Conservation (phyloP, 768 basidiomycete species). For the Mycena vulgaris region DNA sequence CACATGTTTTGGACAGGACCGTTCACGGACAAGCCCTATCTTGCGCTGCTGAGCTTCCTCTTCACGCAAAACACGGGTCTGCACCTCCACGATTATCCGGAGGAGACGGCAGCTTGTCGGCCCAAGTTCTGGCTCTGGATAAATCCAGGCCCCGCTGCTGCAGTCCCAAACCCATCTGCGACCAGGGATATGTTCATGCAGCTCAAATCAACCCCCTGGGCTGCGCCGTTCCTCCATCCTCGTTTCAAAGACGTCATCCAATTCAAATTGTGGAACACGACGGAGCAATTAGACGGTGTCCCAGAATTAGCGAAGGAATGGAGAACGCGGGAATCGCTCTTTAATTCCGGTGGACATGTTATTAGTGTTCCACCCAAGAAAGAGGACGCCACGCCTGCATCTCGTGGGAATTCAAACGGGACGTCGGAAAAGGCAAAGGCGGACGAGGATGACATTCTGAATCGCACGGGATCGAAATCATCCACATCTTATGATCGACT, state of each 20-base stretch:
- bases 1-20: slow-evolving; percentile 99
- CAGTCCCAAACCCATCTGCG: slow-evolving; percentile 88
- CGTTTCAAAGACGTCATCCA: slow-evolving; percentile 93
- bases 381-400: slow-evolving; percentile 41
- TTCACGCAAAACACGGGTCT: slow-evolving; percentile 96
- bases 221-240: slow-evolving; percentile 93
- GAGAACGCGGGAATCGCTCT: slow-evolving; percentile 84
- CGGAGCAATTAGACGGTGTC: slow-evolving; percentile 93
- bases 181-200: slow-evolving; percentile 86
- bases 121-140: slow-evolving; percentile 99
- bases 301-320: slow-evolving; percentile 93
- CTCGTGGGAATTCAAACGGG: slow-evolving; percentile 28
- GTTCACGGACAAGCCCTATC: slow-evolving; percentile 99
- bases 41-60: slow-evolving; percentile 93
- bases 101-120: slow-evolving; percentile 74
- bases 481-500: slow-evolving; percentile 89
- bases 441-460: slow-evolving; percentile 64
- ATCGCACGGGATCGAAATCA: slow-evolving; percentile 91
- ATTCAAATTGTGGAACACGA: slow-evolving; percentile 99
- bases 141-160: slow-evolving; percentile 96
- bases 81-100: slow-evolving; percentile 68
- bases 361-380: slow-evolving; percentile 73
- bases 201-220: slow-evolving; percentile 92
- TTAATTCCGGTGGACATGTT: slow-evolving; percentile 89
- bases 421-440: slow-evolving; percentile 44